Base-by-base conservation (phyloP, 495 filamentous ascomycete genomes). In the Annulohypoxylon nitens region DNA sequence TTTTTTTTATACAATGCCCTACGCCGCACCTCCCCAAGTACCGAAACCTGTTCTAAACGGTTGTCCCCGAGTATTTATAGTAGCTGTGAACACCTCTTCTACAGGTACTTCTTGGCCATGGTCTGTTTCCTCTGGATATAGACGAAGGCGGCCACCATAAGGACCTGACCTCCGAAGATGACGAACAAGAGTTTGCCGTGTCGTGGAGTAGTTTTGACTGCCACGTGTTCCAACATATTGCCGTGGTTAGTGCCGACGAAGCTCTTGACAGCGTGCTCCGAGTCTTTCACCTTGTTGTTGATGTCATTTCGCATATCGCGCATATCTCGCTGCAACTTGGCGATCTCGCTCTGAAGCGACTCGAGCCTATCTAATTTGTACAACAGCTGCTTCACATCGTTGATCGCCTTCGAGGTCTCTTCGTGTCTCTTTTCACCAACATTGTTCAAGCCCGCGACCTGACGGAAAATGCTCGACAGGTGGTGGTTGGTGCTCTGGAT, bases 101-200 rank as follows among this genome's bases (percentile, higher is more conserved):
- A 99, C 73, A 99, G 82, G 81, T 94, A 99, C 80, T 99, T 99
- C 89, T 98, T 98, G 36, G 94, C 93, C 76, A 87, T 86, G 68
- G 86, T 88, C 81, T 92, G 90, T 72, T 90, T 88, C 69, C 90
- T 85, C 86, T 97, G 97, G 82, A 98, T 97, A 51, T 90, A 77
- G 20, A 95, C 76, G 80, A 94, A 99, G 16, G 83, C 87, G 7
- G 76, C 88, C 2, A 88, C 88, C 20, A 96, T 78, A 76, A 94
- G 61, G 25, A 90, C 76, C 83, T 98, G 95, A 74, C 93, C 89
- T 34, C 87, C 88, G 53, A 99, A 84, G 45, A 97, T 86, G 39
- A 94, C 80, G 78, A 91, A 86, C 65, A 97, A 83, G 73, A 97
- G 89, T 75, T 88, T 86, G 25, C 89, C 88, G 85, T 97, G 90